Base-by-base conservation (phyloP, 108 stramenopile genomes). In the Ochromonas danica region DNA sequence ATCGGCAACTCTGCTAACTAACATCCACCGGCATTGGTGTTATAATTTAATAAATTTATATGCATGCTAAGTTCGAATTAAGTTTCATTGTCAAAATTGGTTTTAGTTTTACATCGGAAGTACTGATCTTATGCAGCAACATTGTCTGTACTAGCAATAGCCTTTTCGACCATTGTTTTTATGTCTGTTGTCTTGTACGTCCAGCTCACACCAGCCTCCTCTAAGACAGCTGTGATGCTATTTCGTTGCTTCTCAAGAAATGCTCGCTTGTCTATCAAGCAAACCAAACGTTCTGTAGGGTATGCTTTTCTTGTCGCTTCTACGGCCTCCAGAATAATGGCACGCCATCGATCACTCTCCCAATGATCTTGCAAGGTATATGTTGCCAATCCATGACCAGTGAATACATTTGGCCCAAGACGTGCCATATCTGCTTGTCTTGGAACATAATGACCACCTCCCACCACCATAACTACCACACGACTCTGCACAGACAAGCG, bases 391-490 rank as follows among this genome's bases (percentile, higher is more conserved):
- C 14, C 63, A 67, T 67, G 63, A 67, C 14, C 63, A 67, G 31
- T 28, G 63, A 31, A 67, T 36, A 67, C 6, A 35, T 33, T 33
- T 6, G 17, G 10, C 27, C 63, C 35, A 36, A 67, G 35, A 31
- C 63, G 17, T 10, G 63, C 27, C 63, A 67, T 31, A 67, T 67
- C 63, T 14, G 3, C 25, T 25, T 14, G 3, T 67, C 25, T 67
- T 36, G 63, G 63, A 25, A 67, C 63, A 67, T 67, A 67, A 67
- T 67, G 63, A 67, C 63, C 63, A 35, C 63, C 63, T 28, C 63
- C 63, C 6, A 67, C 25, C 25, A 3, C 33, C 17, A 67, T 67
- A 6, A 28, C 27, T 10, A 36, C 63, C 3, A 67, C 63, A 14
- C n/a, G n/a, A n/a, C n/a, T n/a, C n/a, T n/a, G n/a, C n/a, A n/a